A percentile compares a stretch with the other conserved stretches of the same genome.
Conservation (phyloP, 805 yeast genomes). For the Crinitomyces ghanaensis region DNA sequence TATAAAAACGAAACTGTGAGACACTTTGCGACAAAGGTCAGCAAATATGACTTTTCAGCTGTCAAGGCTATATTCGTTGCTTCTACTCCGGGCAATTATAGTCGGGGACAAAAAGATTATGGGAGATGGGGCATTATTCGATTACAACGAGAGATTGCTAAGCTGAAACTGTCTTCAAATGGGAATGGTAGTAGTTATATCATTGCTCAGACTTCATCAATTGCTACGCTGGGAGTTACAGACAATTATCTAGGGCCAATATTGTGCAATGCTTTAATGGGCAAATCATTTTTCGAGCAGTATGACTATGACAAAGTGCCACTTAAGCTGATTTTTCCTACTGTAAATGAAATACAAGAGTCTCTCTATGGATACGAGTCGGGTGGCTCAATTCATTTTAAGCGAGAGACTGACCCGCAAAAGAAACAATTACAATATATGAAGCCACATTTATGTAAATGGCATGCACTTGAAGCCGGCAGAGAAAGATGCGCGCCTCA, state of each 20-base stretch:
- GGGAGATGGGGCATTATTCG: constrained; percentile 16
- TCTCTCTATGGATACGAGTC: constrained; percentile 36
- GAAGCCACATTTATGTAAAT: constrained; percentile 33
- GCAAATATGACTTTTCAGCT: constrained; percentile 18
- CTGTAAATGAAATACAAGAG: constrained; percentile 29
- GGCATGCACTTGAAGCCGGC: constrained; percentile 29
- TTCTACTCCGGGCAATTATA: constrained; percentile 24
- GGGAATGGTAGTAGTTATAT: constrained; percentile 6
- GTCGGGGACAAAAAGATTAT: constrained; percentile 5
- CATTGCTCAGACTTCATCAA: constrained; percentile 20
- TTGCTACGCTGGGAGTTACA: constrained; percentile 18
- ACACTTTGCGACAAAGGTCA: constrained; percentile 11
- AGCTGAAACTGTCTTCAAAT: neutral
- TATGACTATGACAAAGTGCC: constrained; percentile 18
- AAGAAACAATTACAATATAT: constrained; percentile 31
- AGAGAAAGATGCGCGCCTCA: constrained; percentile 43
- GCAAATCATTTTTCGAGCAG: constrained; percentile 17
- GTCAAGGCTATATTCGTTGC: constrained; percentile 20
- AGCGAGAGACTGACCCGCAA: constrained; percentile 20
- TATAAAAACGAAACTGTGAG: constrained; percentile 12
- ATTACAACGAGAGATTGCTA: constrained; percentile 10
- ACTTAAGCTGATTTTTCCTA: constrained; percentile 36
- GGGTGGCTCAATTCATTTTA: constrained; percentile 42
- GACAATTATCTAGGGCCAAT: constrained; percentile 15
- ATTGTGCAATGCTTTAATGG: constrained; percentile 8